Conservation (phyloP, 345 rosid genomes). For the Anacardium occidentale region DNA sequence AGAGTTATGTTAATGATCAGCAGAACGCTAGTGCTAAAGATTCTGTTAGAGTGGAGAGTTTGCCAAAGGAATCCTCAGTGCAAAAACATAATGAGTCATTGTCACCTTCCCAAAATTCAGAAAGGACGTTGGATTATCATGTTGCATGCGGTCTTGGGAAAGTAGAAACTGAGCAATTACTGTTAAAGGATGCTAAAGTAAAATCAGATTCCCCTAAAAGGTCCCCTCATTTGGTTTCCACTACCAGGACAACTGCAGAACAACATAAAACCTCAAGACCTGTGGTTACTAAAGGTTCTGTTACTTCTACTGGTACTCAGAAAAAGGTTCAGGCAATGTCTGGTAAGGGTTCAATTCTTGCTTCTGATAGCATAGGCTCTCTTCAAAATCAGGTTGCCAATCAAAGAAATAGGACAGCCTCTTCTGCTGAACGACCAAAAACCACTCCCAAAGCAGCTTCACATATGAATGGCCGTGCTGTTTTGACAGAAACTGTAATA, state of each 20-base stretch:
- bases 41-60: slow-evolving; percentile 33
- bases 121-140: slow-evolving; percentile 33
- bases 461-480: slow-evolving; percentile 35
- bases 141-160: slow-evolving; percentile 36
- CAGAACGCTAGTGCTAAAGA: slow-evolving; percentile 32
- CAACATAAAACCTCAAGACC: slow-evolving; percentile 44
- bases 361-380: slow-evolving; percentile 39
- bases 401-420: slow-evolving; percentile 45
- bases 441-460: slow-evolving; percentile 45
- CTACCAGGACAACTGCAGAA: slow-evolving; percentile 36
- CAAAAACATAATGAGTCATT: slow-evolving; percentile 30
- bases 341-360: slow-evolving; percentile 36
- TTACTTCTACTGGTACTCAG: slow-evolving; percentile 26
- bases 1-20: slow-evolving; percentile 28
- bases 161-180: slow-evolving; percentile 34
- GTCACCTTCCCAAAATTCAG: slow-evolving; percentile 33
- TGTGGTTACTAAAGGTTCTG: slow-evolving; percentile 38
- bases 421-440: slow-evolving; percentile 52
- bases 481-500: slow-evolving; percentile 37
- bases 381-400: slow-evolving; percentile 41
- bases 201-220: slow-evolving; percentile 46
- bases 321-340: slow-evolving; percentile 47
- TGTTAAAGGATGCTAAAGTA: slow-evolving; percentile 39
- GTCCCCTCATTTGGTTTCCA: slow-evolving; percentile 42
- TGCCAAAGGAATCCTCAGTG: slow-evolving; percentile 31